These are phyloP conservation scores for Puya raimondii DNA, from an alignment of 176 grass and related monocot species.

Conservation along the genomic window DNA sequence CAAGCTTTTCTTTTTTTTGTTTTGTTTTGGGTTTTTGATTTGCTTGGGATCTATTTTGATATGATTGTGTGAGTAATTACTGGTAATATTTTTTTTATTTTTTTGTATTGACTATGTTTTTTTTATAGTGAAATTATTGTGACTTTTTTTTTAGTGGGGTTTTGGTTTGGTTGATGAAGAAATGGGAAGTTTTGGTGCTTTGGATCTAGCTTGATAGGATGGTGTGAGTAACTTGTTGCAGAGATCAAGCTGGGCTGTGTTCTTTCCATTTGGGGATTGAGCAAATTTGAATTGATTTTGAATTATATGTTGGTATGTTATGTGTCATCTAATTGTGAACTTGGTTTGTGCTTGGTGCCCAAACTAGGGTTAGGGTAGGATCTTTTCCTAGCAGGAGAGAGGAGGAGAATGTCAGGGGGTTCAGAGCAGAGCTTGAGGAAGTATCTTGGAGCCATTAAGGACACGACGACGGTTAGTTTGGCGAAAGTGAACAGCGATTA, in stretches of 20 bases:
- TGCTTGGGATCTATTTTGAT: too few relatives aligned
- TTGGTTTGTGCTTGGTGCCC: not conserved
- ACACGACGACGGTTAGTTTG: slow-evolving; percentile 79
- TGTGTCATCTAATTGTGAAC: not conserved
- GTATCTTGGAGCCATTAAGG: slow-evolving; percentile 86
- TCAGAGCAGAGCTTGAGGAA: slow-evolving; percentile 81
- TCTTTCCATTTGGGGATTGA: not conserved
- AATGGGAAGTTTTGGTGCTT: not conserved
- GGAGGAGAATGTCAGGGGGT: slow-evolving; percentile 62
- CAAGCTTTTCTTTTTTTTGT: too few relatives aligned
- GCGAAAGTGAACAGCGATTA: slow-evolving; percentile 98
- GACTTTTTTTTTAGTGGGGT: not conserved
- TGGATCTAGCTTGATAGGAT: not conserved
- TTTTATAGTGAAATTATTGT: not conserved
- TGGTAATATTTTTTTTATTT: not conserved
- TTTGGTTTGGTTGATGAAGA: not conserved
- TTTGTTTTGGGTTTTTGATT: too few relatives aligned
- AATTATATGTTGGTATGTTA: too few relatives aligned
- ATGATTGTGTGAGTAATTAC: too few relatives aligned
- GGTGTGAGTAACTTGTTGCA: slow-evolving; percentile 1
- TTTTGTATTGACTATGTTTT: not conserved
- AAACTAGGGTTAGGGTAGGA: slow-evolving; percentile 2
- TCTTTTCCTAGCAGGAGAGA: slow-evolving; percentile 16
- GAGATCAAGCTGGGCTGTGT: not conserved
- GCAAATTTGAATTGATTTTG: too few relatives aligned